Evolutionary conservation across 176 grass and related monocot genomes (phyloP), one percentile per base, ranked within the genome.

Genomic region (Paspalum notatum): DNA sequence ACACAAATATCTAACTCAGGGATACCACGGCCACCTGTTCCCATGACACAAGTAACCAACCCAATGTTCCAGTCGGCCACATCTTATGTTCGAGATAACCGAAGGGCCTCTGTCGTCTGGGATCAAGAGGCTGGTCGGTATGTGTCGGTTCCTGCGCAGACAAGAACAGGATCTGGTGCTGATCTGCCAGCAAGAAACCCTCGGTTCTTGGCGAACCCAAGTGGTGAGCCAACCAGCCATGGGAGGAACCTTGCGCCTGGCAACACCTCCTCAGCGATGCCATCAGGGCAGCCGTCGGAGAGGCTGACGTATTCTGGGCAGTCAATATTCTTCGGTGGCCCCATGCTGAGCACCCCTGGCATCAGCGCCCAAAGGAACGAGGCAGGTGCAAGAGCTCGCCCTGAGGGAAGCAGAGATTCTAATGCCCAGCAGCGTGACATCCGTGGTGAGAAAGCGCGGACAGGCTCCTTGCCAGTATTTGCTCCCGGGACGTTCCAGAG

Each of bases 121-220:
- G 97, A 99, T 79, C 97, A 93, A 87, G 97, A 96, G 79, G 97
- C 91, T 62, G 97, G 97, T 39, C 92, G 97, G 70, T 99, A 99
- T 0, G 90, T 99, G 18, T 99, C 96, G 1, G 88, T 93, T 24
- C 66, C 80, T 0, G 63, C 75, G 4, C 81, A 94, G 49, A 71
- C 79, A 82, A 90, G 88, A 84, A 72, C 59, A 24, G 90, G 80
- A 58, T 24, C 82, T 39, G 75, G 83, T n/a, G 45, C 71, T 1
- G 86, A 80, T 18, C 43, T 79, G 39, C 77, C 84, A 10, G 52
- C 68, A 25, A 87, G 92, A 55, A 74, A 68, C 51, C 79, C 82
- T 21, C 68, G 64, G 68, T 87, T 90, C 24, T 72, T 94, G 74
- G 82, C 46, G 1, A 91, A 91, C 62, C 77, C 97, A 84, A 87